A percentile compares a stretch with the other conserved stretches of the same genome.
Evolutionary conservation across 192 early-diverging fungal species (phyloP).

Genomic region (Podila verticillata): DNA sequence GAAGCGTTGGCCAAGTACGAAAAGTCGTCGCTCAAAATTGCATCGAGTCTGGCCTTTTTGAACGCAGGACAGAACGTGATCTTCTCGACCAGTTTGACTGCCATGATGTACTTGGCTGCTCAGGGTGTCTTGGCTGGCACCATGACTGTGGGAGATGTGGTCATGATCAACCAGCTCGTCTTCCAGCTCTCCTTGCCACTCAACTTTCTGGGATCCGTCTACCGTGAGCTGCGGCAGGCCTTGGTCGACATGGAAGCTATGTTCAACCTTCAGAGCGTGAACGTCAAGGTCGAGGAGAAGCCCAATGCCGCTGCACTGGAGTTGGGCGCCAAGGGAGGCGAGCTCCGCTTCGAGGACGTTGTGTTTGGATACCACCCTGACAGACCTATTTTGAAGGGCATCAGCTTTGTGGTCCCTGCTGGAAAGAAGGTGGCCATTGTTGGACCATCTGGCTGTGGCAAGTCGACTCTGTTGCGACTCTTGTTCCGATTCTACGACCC

Average conservation of each 20-base stretch:
- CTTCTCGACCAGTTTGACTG: slow-evolving; percentile 90
- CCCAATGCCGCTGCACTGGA: slow-evolving; percentile 60
- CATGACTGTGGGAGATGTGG: slow-evolving; percentile 96
- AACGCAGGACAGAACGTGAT: slow-evolving; percentile 97
- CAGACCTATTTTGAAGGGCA: slow-evolving; percentile 62
- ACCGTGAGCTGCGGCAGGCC: slow-evolving; percentile 94
- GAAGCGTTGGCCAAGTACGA: slow-evolving; percentile 91
- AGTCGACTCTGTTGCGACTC: slow-evolving; percentile 55
- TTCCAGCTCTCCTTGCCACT: slow-evolving; percentile 98
- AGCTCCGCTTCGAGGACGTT: slow-evolving; percentile 89
- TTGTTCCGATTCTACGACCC: slow-evolving; percentile 72
- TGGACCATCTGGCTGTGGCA: slow-evolving; percentile 64
- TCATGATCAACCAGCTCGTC: slow-evolving; percentile 98
- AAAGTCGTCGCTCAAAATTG: slow-evolving; percentile 90
- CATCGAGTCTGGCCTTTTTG: slow-evolving; percentile 86
- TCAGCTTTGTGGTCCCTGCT: slow-evolving; percentile 63
- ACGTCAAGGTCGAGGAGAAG: slow-evolving; percentile 60
- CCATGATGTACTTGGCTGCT: slow-evolving; percentile 97
- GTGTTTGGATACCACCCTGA: slow-evolving; percentile 88
- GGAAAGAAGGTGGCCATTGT: slow-evolving; percentile 73
- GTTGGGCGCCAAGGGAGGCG: slow-evolving; percentile 71
- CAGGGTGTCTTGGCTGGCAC: slow-evolving; percentile 79
- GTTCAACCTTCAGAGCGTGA: slow-evolving; percentile 81
- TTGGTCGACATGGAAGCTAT: slow-evolving; percentile 98
- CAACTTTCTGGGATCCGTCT: slow-evolving; percentile 98